A percentile compares a stretch with the other conserved stretches of the same genome.
phyloP scores from a whole-genome alignment of 306 rosid genomes.

The Oemleria cerasiformis region DNA sequence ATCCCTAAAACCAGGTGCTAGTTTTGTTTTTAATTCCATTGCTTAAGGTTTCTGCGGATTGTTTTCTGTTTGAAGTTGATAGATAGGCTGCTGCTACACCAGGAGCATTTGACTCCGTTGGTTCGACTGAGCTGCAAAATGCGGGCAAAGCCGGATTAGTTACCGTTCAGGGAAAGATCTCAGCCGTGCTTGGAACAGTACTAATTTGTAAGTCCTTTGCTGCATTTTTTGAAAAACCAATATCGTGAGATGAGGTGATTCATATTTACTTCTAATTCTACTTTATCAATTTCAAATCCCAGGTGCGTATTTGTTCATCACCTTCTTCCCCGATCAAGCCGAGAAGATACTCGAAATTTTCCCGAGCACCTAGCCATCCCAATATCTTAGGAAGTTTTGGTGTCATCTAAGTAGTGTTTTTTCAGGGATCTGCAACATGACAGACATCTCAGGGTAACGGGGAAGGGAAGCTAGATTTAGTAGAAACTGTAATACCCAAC shows the following conservation, averaged over 20 bases:
- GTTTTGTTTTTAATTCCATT: background rate
- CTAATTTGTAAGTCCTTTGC: constrained; percentile 66
- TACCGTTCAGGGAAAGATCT: constrained; percentile 82
- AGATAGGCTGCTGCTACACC: background rate
- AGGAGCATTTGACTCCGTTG: constrained; percentile 83
- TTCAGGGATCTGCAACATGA: background rate
- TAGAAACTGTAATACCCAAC: background rate
- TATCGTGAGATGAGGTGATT: too few species aligned
- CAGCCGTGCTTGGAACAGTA: constrained; percentile 83
- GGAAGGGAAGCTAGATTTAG: background rate
- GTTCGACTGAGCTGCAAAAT: constrained; percentile 71
- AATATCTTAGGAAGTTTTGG: constrained; percentile 1
- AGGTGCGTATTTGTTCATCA: constrained; percentile 85
- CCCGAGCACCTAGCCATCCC: constrained; percentile 43
- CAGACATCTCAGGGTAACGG: background rate
- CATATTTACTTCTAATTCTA: background rate
- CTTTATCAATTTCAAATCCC: constrained; percentile 28
- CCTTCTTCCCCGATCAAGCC: constrained; percentile 96
- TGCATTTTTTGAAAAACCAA: too few species aligned
- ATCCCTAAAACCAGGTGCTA: constrained; percentile 68
- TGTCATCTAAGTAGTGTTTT: background rate
- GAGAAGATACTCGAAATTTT: constrained; percentile 69
- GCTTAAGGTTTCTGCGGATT: background rate
- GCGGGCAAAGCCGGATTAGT: constrained; percentile 96
- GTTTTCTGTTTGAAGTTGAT: background rate